These are phyloP conservation scores for Camellia lanceoleosa DNA, from an alignment of 148 eudicot species.

Conservation along the genomic window DNA sequence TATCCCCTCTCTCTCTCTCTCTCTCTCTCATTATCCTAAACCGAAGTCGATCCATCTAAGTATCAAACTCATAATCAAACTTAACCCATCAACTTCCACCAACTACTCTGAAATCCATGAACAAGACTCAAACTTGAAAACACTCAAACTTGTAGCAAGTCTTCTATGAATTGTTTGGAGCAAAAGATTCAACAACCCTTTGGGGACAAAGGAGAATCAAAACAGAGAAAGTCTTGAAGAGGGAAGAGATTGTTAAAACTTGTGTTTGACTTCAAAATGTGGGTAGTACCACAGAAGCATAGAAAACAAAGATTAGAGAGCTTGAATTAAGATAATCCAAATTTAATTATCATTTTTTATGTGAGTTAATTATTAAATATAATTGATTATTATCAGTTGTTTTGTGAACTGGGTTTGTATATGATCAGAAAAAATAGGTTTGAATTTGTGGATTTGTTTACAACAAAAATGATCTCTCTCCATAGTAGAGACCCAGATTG, in stretches of 20 bases:
- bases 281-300: conserved; percentile 23
- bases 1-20: too few relatives aligned
- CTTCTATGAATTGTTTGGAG: neutral
- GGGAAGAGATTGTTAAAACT: conserved; percentile 18
- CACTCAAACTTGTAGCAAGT: neutral
- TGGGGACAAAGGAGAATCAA: conserved; percentile 19
- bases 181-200: neutral
- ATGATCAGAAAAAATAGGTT: too few relatives aligned
- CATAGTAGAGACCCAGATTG: too few relatives aligned
- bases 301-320: conserved; percentile 7
- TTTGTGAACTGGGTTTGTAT: neutral
- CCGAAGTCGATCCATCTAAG: conserved; percentile 28
- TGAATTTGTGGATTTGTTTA: too few relatives aligned
- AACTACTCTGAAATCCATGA: conserved; percentile 2
- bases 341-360: conserved; percentile 10
- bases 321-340: conserved; percentile 18
- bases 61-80: conserved; percentile 21
- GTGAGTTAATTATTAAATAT: conserved; percentile 11
- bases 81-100: neutral
- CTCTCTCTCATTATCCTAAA: neutral
- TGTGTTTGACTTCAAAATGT: conserved; percentile 35
- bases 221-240: neutral
- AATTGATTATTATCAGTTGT: conserved; percentile 19
- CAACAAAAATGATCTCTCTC: too few relatives aligned
- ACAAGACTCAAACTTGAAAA: neutral